Evolutionary conservation across 768 basidiomycete species (phyloP).

Genomic region (Mycena polygramma): DNA sequence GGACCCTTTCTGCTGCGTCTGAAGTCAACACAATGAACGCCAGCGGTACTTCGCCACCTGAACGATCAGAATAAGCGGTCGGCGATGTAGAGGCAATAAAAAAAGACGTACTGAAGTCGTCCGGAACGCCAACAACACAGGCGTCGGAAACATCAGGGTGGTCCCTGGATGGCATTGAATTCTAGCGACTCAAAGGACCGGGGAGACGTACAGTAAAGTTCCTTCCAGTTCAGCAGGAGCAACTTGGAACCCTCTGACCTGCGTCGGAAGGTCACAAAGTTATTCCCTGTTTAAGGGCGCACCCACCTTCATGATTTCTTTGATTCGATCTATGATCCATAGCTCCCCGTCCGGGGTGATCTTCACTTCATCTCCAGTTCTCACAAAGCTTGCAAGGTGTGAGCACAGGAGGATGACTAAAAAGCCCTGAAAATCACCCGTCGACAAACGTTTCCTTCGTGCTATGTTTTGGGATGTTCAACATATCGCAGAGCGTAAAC

Average conservation of each 20-base stretch:
- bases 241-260: slow-evolving; percentile 55
- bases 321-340: slow-evolving; percentile 73
- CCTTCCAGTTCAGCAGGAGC: slow-evolving; percentile 81
- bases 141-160: slow-evolving; percentile 71
- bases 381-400: slow-evolving; percentile 65
- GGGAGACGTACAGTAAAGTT: slow-evolving; percentile 21
- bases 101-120: slow-evolving; percentile 77
- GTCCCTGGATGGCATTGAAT: slow-evolving; percentile 56
- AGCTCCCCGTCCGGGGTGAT: slow-evolving; percentile 68
- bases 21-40: slow-evolving; percentile 72
- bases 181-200: too few species aligned
- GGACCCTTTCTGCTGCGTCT: slow-evolving; percentile 53
- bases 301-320: slow-evolving; percentile 65
- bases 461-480: slow-evolving; percentile 48
- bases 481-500: background rate
- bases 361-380: slow-evolving; percentile 75
- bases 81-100: slow-evolving; percentile 49
- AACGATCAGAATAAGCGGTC: slow-evolving; percentile 45
- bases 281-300: background rate
- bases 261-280: slow-evolving; percentile 65
- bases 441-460: slow-evolving; percentile 78
- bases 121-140: slow-evolving; percentile 75
- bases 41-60: slow-evolving; percentile 73
- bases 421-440: slow-evolving; percentile 58
- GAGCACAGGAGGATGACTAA: background rate